A percentile compares a stretch with the other conserved stretches of the same genome.
Conservation (phyloP, 345 rosid species). For the rapeseed (Brassica napus) region Da-Ae NC_063446.1:18507501-18508000, state of each 20-base stretch:
- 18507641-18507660: constrained; percentile 77
- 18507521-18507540: constrained; percentile 55
- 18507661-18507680: constrained; percentile 71
- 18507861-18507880: constrained; percentile 61
- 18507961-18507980: constrained; percentile 45
- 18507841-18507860: constrained; percentile 70
- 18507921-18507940: constrained; percentile 75
- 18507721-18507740: constrained; percentile 81
- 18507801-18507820: constrained; percentile 77
- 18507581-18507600: constrained; percentile 68
- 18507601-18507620: constrained; percentile 44
- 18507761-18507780: constrained; percentile 58
- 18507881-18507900: constrained; percentile 79
- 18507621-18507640: constrained; percentile 63
- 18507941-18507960: constrained; percentile 87
- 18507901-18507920: constrained; percentile 62
- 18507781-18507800: constrained; percentile 76
- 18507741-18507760: constrained; percentile 57
- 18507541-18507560: constrained; percentile 56
- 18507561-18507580: constrained; percentile 53
- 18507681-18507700: constrained; percentile 41
- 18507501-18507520: constrained; percentile 13
- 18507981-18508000: neutral
- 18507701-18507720: constrained; percentile 84
- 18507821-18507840: constrained; percentile 65